phyloP scores from a whole-genome alignment of 1,284 basidiomycete genomes.

The Bjerkandera adusta region DNA sequence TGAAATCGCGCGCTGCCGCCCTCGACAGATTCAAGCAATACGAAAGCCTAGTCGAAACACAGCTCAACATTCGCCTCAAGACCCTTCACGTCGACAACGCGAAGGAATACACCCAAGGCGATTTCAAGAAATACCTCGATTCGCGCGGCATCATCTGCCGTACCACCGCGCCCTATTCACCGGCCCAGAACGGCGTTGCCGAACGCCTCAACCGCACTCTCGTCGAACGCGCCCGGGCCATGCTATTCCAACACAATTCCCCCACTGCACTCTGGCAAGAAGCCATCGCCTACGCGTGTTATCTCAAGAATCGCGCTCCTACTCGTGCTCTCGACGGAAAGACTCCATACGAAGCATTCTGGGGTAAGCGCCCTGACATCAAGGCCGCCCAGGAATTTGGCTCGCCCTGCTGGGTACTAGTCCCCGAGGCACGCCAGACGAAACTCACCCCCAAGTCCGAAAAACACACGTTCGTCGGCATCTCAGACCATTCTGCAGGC shows the following conservation, averaged over 20 bases:
- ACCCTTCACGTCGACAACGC: constrained; percentile 12
- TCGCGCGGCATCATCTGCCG: constrained; percentile 4
- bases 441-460: constrained; percentile 22
- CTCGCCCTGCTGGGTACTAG: constrained; percentile 19
- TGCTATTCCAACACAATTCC: constrained; percentile 21
- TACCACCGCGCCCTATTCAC: constrained; percentile 13
- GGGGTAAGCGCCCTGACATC: constrained; percentile 16
- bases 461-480: constrained; percentile 22
- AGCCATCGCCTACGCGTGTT: constrained; percentile 17
- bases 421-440: constrained; percentile 10
- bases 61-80: not conserved
- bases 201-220: constrained; percentile 28
- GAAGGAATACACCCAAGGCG: constrained; percentile 2
- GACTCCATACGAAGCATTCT: constrained; percentile 15
- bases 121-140: not conserved
- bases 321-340: constrained; percentile 9
- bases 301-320: constrained; percentile 14
- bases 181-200: constrained; percentile 27
- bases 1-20: constrained; percentile 23
- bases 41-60: constrained; percentile 19
- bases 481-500: constrained; percentile 17
- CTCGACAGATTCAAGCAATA: constrained; percentile 23
- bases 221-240: constrained; percentile 22
- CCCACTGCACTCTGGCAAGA: constrained; percentile 26
- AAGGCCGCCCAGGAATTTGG: constrained; percentile 26